Percentiles rank a stretch among this genome's conserved stretches.
These are phyloP conservation scores for Ophiosphaerella korrae DNA, from an alignment of 2,329 filamentous ascomycete species.

Conservation along the genomic window DNA sequence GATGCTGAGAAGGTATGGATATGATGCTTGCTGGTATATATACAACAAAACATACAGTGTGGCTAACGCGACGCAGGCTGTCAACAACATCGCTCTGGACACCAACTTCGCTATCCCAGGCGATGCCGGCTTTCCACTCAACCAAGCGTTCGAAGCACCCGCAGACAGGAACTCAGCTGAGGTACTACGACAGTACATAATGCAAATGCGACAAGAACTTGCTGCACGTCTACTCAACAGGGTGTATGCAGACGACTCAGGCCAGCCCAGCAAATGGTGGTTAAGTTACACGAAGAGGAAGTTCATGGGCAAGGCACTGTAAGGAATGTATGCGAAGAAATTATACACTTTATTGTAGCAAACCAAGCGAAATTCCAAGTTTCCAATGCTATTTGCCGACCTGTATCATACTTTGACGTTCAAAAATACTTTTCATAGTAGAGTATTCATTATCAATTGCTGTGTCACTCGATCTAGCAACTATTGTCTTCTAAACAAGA, in stretches of 20 bases:
- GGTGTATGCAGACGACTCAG: constrained; percentile 76
- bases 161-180: constrained; percentile 88
- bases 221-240: constrained; percentile 80
- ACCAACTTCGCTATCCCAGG: constrained; percentile 92
- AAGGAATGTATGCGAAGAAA: constrained; percentile 3
- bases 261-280: constrained; percentile 83
- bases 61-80: constrained; percentile 60
- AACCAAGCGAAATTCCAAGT: not conserved
- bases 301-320: constrained; percentile 89
- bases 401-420: constrained; percentile 17
- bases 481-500: too few species aligned
- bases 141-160: constrained; percentile 94
- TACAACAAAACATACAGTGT: constrained; percentile 39
- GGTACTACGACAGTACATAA: constrained; percentile 83
- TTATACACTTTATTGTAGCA: not conserved
- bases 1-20: constrained; percentile 66
- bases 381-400: not conserved
- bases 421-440: too few species aligned
- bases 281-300: constrained; percentile 98
- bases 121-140: constrained; percentile 89
- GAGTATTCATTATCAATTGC: too few species aligned
- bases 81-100: constrained; percentile 90
- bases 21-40: constrained; percentile 41
- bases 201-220: constrained; percentile 91
- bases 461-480: too few species aligned